Evolutionary conservation across 2,329 filamentous ascomycete genomes (phyloP).

Genomic region (Cryphonectria nitschkei): DNA sequence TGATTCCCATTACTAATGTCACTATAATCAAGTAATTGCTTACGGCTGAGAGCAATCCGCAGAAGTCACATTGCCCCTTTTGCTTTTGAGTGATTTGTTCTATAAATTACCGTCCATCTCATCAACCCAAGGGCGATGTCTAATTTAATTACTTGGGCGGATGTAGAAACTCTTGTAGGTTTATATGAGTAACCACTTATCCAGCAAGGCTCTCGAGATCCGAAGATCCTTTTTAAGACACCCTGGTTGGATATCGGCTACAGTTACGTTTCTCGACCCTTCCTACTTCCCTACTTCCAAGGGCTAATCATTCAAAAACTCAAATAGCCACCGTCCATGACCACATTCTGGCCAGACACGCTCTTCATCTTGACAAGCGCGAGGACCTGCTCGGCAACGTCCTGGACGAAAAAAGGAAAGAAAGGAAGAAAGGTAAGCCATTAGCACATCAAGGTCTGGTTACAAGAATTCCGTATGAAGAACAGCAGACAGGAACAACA

Average conservation of each 20-base stretch:
- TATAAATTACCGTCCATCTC: too few species aligned
- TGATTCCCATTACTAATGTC: too few species aligned
- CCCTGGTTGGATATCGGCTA: too few species aligned
- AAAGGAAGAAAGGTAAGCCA: background rate
- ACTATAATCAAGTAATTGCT: too few species aligned
- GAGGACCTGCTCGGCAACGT: constrained; percentile 58
- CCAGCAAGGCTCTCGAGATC: too few species aligned
- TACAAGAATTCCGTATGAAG: background rate
- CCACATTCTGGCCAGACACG: constrained; percentile 55
- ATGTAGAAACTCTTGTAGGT: too few species aligned
- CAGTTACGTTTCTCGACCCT: too few species aligned
- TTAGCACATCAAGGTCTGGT: background rate
- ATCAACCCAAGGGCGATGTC: too few species aligned
- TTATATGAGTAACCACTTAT: too few species aligned
- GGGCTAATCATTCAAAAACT: background rate
- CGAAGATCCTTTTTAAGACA: too few species aligned
- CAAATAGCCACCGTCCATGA: constrained; percentile 50
- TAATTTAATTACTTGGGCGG: too few species aligned
- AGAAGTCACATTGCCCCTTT: background rate
- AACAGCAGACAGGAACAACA: background rate
- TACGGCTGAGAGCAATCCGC: background rate
- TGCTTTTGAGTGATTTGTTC: too few species aligned
- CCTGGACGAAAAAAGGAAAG: constrained; percentile 37
- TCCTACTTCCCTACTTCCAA: background rate
- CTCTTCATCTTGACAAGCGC: constrained; percentile 52